Percentiles rank a stretch among this genome's conserved stretches.
Conservation (phyloP, 1,139 yeast species). For the Lodderomyces elongisporus region DNA sequence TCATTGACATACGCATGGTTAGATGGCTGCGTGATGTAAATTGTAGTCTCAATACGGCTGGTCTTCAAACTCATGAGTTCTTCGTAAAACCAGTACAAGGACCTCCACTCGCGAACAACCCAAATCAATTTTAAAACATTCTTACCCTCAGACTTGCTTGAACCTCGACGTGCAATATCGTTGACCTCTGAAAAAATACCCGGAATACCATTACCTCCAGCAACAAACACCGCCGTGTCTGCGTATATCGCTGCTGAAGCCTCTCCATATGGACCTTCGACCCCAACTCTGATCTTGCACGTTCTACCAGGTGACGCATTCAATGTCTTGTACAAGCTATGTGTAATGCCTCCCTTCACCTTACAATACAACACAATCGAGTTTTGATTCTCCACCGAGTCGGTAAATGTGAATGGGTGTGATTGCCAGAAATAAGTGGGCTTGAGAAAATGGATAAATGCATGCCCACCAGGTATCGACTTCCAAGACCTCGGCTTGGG, state of each 20-base stretch:
- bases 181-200: constrained; percentile 38
- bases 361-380: constrained; percentile 27
- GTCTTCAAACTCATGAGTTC: constrained; percentile 25
- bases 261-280: constrained; percentile 43
- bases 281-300: constrained; percentile 25
- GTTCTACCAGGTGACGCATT: constrained; percentile 23
- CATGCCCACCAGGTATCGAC: constrained; percentile 47
- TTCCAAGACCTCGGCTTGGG: constrained; percentile 40
- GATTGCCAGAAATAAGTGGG: constrained; percentile 40
- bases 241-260: constrained; percentile 24
- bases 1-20: neutral
- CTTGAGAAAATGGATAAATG: constrained; percentile 42
- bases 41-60: constrained; percentile 23
- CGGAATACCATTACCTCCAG: constrained; percentile 43
- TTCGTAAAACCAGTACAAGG: constrained; percentile 32
- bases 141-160: no score
- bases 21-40: constrained; percentile 30
- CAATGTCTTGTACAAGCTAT: constrained; percentile 27
- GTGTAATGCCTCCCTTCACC: constrained; percentile 38
- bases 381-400: constrained; percentile 16
- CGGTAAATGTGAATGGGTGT: constrained; percentile 29
- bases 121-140: constrained; percentile 6
- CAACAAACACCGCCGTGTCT: constrained; percentile 37
- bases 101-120: constrained; percentile 28
- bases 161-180: constrained; percentile 16